Base-by-base conservation (phyloP, 768 basidiomycete genomes). In the Daedaleopsis sinensis region DNA sequence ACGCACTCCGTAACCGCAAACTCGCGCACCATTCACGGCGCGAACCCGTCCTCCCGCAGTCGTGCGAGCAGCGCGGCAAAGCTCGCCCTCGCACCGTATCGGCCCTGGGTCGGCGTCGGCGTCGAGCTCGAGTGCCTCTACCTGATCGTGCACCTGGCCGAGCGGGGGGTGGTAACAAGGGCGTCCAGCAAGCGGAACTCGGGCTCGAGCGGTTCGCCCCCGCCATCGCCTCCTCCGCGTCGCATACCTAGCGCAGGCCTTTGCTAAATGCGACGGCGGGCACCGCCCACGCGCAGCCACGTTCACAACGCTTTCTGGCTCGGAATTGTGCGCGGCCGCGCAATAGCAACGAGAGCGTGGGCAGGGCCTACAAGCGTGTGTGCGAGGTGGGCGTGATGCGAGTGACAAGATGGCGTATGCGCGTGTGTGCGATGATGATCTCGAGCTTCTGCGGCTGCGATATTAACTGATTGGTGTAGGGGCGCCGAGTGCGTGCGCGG, bases 301-400 rank as follows among this genome's bases (percentile, higher is more conserved):
- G 0, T 74, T 70, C 16, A 84, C 77, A 68, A 83, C 84, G 23
- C 73, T 70, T 58, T 67, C 71, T 47, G 64, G 57, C 18, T 69
- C 74, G 58, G 79, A 75, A 0, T 90, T 73, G 51, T 77, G 72
- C 5, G 83, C 84, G 4, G 90, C 88, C 5, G 88, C 80, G 44
- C 77, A 78, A 71, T 92, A 93, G 58, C 87, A 89, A 42, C 79
- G 76, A 78, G 66, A 18, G 91, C 91, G 2, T 83, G 79, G 12
- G 78, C 76, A 0, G 75, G 70, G 9, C 82, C 77, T 1, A 84
- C 84, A 5, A 83, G 73, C 1, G 89, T 84, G 69, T 93, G 91
- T 6, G 89, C 86, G 32, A 93, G 82, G 62, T 93, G 89, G 0
- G 85, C 91, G 55, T 90, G 82, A 58, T 87, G 81, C 8, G 0